Evolutionary conservation across 805 yeast species (phyloP).

Genomic region (Myxozyma udenii): DNA sequence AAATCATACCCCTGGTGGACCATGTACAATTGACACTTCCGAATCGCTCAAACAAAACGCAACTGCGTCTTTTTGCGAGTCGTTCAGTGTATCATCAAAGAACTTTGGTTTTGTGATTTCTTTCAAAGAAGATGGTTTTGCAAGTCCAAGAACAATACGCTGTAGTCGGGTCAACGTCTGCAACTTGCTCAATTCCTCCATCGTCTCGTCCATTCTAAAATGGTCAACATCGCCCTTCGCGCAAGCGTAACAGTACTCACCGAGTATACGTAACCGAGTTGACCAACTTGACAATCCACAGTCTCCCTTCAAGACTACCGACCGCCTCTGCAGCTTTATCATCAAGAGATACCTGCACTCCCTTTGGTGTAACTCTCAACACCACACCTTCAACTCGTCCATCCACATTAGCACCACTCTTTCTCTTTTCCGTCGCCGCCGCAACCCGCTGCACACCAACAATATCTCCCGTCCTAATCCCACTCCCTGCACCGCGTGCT

Average conservation of each 20-base stretch:
- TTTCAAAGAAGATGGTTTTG: slow-evolving; percentile 32
- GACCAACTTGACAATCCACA: slow-evolving; percentile 66
- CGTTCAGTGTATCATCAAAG: slow-evolving; percentile 51
- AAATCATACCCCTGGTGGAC: slow-evolving; percentile 60
- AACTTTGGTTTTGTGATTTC: slow-evolving; percentile 32
- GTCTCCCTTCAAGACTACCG: slow-evolving; percentile 46
- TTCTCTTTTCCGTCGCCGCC: slow-evolving; percentile 21
- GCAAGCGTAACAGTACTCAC: background rate
- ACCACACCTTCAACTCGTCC: slow-evolving; percentile 61
- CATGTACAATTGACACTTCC: slow-evolving; percentile 58
- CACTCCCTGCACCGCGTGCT: slow-evolving; percentile 19
- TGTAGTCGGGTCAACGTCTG: slow-evolving; percentile 41
- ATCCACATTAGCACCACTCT: slow-evolving; percentile 1
- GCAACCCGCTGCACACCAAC: slow-evolving; percentile 19
- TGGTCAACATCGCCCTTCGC: background rate
- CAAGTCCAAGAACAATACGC: slow-evolving; percentile 50
- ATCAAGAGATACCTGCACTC: slow-evolving; percentile 59
- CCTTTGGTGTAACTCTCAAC: slow-evolving; percentile 48
- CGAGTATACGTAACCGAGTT: slow-evolving; percentile 42
- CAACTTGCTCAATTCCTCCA: slow-evolving; percentile 51
- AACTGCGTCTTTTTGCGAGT: slow-evolving; percentile 72
- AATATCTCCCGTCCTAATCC: slow-evolving; percentile 28
- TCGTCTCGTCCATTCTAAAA: slow-evolving; percentile 60
- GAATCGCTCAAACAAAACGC: slow-evolving; percentile 55
- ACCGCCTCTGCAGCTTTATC: slow-evolving; percentile 55